Evolutionary conservation across 495 filamentous ascomycete genomes (phyloP).

Genomic region (Aspergillus leporis): DNA sequence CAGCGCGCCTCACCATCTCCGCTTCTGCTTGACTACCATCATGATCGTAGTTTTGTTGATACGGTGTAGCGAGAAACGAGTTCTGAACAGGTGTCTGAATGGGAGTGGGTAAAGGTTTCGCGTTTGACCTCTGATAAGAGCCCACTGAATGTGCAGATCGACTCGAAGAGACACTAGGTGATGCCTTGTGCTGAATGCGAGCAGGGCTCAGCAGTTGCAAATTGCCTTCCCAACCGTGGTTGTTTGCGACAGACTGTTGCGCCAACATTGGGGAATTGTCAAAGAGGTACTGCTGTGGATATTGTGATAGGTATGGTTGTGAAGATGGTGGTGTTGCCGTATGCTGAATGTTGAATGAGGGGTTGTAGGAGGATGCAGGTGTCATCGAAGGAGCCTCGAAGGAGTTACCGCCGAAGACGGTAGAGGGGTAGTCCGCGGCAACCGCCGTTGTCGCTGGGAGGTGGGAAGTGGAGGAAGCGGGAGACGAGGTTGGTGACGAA

Average conservation of each 20-base stretch:
- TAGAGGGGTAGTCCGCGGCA: slow-evolving; percentile 24
- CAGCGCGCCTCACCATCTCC: slow-evolving; percentile 55
- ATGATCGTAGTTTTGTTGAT: slow-evolving; percentile 51
- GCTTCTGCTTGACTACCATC: slow-evolving; percentile 45
- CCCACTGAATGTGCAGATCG: slow-evolving; percentile 32
- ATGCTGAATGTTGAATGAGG: slow-evolving; percentile 38
- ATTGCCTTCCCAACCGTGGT: slow-evolving; percentile 45
- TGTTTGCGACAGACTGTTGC: slow-evolving; percentile 39
- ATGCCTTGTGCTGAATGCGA: slow-evolving; percentile 38
- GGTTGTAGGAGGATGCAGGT: slow-evolving; percentile 46
- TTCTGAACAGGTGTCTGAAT: slow-evolving; percentile 47
- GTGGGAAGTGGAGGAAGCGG: slow-evolving; percentile 40
- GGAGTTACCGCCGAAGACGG: slow-evolving; percentile 35
- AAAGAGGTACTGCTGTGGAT: slow-evolving; percentile 30
- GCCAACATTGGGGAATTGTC: slow-evolving; percentile 47
- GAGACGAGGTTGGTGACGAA: slow-evolving; percentile 41
- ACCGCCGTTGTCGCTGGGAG: slow-evolving; percentile 30
- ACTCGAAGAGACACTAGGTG: slow-evolving; percentile 33
- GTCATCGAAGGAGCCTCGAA: slow-evolving; percentile 52
- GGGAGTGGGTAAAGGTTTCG: slow-evolving; percentile 51
- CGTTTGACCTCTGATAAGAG: slow-evolving; percentile 36
- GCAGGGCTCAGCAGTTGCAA: slow-evolving; percentile 43
- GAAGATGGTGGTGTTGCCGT: slow-evolving; percentile 34
- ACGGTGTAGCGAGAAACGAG: slow-evolving; percentile 38
- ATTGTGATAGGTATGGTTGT: slow-evolving; percentile 24